Evolutionary conservation across 2,329 filamentous ascomycete species (phyloP).

Genomic region (Penicillium occitanis): DNA sequence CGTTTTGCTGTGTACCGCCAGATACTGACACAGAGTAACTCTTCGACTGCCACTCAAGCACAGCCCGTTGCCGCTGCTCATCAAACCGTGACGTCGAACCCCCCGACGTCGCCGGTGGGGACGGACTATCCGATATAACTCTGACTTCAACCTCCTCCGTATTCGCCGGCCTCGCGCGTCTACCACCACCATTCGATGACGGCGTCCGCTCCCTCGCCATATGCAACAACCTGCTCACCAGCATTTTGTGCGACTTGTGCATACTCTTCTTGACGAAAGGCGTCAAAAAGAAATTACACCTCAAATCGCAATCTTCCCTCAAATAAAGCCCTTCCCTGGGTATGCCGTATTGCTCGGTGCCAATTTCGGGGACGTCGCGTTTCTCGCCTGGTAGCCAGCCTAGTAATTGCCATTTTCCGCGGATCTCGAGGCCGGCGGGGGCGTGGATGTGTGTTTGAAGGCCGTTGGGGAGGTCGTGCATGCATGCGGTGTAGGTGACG

Average conservation of each 20-base stretch:
- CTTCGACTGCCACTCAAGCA: constrained; percentile 15
- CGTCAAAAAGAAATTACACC: constrained; percentile 72
- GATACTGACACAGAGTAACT: constrained; percentile 17
- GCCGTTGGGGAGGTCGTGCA: constrained; percentile 70
- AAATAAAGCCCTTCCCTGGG: constrained; percentile 71
- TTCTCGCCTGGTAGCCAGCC: constrained; percentile 72
- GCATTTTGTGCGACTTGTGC: constrained; percentile 67
- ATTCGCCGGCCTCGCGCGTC: not conserved
- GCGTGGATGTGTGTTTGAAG: constrained; percentile 82
- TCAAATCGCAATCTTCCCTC: constrained; percentile 78
- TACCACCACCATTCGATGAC: not conserved
- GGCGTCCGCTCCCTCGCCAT: constrained; percentile 42
- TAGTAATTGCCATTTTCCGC: constrained; percentile 72
- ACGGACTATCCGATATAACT: not conserved
- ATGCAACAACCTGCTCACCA: constrained; percentile 62
- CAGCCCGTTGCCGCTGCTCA: constrained; percentile 15
- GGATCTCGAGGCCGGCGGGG: constrained; percentile 77
- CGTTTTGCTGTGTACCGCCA: constrained; percentile 14
- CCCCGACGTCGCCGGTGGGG: not conserved
- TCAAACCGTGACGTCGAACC: constrained; percentile 8
- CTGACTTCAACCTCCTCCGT: not conserved
- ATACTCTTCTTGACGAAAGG: constrained; percentile 78
- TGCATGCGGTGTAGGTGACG: constrained; percentile 74
- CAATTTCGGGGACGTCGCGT: constrained; percentile 64
- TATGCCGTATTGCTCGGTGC: constrained; percentile 51